Evolutionary conservation across 2,329 filamentous ascomycete genomes (phyloP).

Genomic region (Ophiosphaerella narmari): DNA sequence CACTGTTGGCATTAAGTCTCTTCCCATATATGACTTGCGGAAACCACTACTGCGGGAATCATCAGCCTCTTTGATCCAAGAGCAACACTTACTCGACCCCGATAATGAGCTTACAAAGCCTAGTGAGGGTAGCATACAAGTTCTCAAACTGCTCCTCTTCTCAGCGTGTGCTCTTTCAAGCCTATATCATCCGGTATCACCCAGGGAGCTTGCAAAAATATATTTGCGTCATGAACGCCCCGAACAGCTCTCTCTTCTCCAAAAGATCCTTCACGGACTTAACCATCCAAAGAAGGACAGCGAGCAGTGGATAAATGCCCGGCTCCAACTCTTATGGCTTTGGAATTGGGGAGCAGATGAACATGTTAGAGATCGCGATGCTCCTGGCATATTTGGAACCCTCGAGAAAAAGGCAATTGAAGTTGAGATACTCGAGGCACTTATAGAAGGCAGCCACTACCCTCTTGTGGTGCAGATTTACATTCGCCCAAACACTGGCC

Average conservation of each 20-base stretch:
- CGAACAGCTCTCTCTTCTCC: conserved; percentile 66
- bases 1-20: conserved; percentile 46
- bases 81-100: conserved; percentile 58
- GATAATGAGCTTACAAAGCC: conserved; percentile 70
- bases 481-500: conserved; percentile 61
- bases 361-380: conserved; percentile 43
- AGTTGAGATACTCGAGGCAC: conserved; percentile 69
- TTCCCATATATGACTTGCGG: conserved; percentile 50
- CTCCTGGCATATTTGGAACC: conserved; percentile 60
- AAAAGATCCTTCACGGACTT: conserved; percentile 63
- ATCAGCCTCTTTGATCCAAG: conserved; percentile 43
- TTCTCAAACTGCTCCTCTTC: conserved; percentile 66
- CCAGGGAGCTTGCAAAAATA: conserved; percentile 59
- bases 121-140: conserved; percentile 57
- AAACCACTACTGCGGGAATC: conserved; percentile 38
- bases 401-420: conserved; percentile 68
- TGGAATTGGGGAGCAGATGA: conserved; percentile 68
- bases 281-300: conserved; percentile 64
- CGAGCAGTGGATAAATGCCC: conserved; percentile 53
- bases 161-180: conserved; percentile 51
- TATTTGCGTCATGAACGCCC: conserved; percentile 65
- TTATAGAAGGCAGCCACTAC: conserved; percentile 68
- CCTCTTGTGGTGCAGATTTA: conserved; percentile 61
- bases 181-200: conserved; percentile 48
- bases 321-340: conserved; percentile 73